Evolutionary conservation across 768 basidiomycete genomes (phyloP), one percentile per base, ranked within the genome.

Genomic region (Albatrellus ellisii): DNA sequence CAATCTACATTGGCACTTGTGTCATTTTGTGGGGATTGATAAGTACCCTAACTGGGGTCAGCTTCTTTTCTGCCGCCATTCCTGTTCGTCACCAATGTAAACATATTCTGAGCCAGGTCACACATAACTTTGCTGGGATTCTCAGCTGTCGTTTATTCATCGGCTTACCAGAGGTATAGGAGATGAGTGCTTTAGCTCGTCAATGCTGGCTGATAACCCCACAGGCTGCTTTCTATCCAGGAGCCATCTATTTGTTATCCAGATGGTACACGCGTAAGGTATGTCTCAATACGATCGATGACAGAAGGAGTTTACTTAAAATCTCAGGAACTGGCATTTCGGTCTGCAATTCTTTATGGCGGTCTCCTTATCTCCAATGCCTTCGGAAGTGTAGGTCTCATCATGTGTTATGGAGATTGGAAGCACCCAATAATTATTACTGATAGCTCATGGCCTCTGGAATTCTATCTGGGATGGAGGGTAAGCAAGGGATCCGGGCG

Each of bases 371-470:
- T 79, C 31, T 76, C 77, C 4, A 77, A 78, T 52, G 78, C 80
- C 4, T 79, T 81, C 49, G 77, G 79, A 34, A 64, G 70, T 34
- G 77, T 79, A 42, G 52, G 72, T 53, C 12, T n/a, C n/a, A n/a
- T n/a, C n/a, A n/a, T n/a, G n/a, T n/a, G n/a, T n/a, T n/a, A n/a
- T n/a, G n/a, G n/a, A n/a, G n/a, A n/a, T n/a, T n/a, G n/a, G n/a
- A n/a, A n/a, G n/a, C n/a, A 26, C 24, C 25, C 17, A 1, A 15
- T 21, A 22, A 14, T 14, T 36, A 9, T 21, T 9, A 4, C 20
- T 18, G 20, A n/a, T n/a, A 36, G 73, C 55, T 83, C 6, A 72
- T 84, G 52, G 84, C 80, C 12, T 80, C 81, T n/a, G 82, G 78
- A 9, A 79, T 85, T 41, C 65, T 88, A 12, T 61, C 65, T 1